These are phyloP conservation scores for Globisporangium acanthophoron DNA, from an alignment of 352 stramenopile species.

Conservation along the genomic window DNA sequence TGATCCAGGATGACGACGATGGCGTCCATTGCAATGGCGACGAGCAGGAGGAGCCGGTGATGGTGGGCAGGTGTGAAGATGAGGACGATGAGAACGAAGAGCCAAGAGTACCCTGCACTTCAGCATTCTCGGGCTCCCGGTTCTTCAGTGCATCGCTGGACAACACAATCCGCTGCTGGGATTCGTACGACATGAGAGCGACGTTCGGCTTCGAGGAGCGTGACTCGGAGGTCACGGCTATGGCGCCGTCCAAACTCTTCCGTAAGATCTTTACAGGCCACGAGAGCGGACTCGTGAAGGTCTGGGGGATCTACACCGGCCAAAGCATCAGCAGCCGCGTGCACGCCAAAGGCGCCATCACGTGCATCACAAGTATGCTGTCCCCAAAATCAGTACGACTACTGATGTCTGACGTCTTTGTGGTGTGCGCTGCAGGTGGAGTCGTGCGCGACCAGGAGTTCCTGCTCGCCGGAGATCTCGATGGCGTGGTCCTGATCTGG, in stretches of 20 bases:
- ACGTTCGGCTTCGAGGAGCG: slow-evolving; percentile 64
- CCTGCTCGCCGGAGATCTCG: slow-evolving; percentile 38
- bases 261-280: slow-evolving; percentile 59
- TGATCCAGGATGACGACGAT: slow-evolving; percentile 27
- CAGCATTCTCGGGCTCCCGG: slow-evolving; percentile 18
- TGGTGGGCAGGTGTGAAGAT: slow-evolving; percentile 9
- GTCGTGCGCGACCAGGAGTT: slow-evolving; percentile 56
- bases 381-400: too few relatives aligned
- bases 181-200: slow-evolving; percentile 58
- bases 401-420: background rate
- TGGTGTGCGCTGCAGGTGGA: slow-evolving; percentile 19
- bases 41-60: background rate
- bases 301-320: slow-evolving; percentile 58
- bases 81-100: slow-evolving; percentile 11
- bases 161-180: slow-evolving; percentile 71
- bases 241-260: slow-evolving; percentile 40
- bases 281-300: slow-evolving; percentile 47
- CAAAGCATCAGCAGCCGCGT: slow-evolving; percentile 27
- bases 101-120: background rate
- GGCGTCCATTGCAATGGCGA: slow-evolving; percentile 3
- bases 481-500: slow-evolving; percentile 48
- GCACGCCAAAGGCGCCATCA: slow-evolving; percentile 31
- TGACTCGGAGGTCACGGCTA: slow-evolving; percentile 57
- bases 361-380: slow-evolving; percentile 39
- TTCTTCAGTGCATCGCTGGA: slow-evolving; percentile 71